Conservation (phyloP, 805 yeast species). For the Kuraishia borneana region DNA sequence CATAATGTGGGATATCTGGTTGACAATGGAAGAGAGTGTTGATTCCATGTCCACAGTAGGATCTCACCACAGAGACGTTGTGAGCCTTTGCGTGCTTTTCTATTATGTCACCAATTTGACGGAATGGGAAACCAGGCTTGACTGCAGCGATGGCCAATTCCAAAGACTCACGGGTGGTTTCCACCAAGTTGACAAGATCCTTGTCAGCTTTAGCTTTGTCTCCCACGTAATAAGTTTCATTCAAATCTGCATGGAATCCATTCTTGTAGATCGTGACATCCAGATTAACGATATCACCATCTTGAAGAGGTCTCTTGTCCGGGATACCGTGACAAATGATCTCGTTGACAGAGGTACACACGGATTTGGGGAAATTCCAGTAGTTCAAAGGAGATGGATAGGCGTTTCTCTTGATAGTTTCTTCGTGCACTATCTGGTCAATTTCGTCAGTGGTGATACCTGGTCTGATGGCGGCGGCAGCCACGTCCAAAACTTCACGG, state of each 20-base stretch:
- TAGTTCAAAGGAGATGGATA: slow-evolving; percentile 95
- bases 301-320: slow-evolving; percentile 74
- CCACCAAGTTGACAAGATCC: slow-evolving; percentile 69
- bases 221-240: slow-evolving; percentile 95
- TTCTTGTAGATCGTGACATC: slow-evolving; percentile 79
- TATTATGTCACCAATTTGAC: slow-evolving; percentile 78
- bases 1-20: slow-evolving; percentile 92
- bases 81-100: slow-evolving; percentile 76
- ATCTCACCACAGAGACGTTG: slow-evolving; percentile 76
- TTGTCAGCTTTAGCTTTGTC: slow-evolving; percentile 72
- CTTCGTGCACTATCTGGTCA: slow-evolving; percentile 78
- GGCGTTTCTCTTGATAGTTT: slow-evolving; percentile 77
- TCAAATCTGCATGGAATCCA: slow-evolving; percentile 90
- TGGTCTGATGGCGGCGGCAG: slow-evolving; percentile 73
- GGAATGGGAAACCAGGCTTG: slow-evolving; percentile 85
- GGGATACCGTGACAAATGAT: slow-evolving; percentile 97
- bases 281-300: slow-evolving; percentile 89
- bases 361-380: slow-evolving; percentile 84
- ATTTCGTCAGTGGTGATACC: slow-evolving; percentile 92
- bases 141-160: slow-evolving; percentile 75
- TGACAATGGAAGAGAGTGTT: slow-evolving; percentile 81
- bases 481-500: slow-evolving; percentile 82
- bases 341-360: slow-evolving; percentile 92
- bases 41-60: slow-evolving; percentile 92
- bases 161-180: slow-evolving; percentile 67